Percentiles rank a stretch among this genome's conserved stretches.
phyloP scores from a whole-genome alignment of 345 rosid species.

The Combretum micranthum region DNA sequence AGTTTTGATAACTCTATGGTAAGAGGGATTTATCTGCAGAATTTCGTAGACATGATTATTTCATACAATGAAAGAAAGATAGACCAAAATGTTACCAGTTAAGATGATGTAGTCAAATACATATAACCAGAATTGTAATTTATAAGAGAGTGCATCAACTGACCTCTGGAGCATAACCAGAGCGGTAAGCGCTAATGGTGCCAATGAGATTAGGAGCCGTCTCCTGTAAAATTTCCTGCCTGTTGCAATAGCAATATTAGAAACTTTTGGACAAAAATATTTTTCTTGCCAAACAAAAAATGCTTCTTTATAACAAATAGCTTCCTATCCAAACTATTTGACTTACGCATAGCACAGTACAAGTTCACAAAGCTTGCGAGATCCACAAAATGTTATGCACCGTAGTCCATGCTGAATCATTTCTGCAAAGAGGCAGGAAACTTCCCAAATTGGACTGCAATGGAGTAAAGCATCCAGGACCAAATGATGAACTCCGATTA shows the following conservation, averaged over 20 bases:
- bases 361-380: slow-evolving; percentile 92
- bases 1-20: neutral
- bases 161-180: slow-evolving; percentile 86
- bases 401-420: slow-evolving; percentile 97
- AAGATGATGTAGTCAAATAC: no score
- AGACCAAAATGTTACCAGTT: no score
- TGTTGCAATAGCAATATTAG: slow-evolving; percentile 11
- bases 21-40: neutral
- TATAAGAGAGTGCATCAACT: slow-evolving; percentile 3
- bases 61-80: neutral
- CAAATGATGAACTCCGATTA: neutral
- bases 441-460: slow-evolving; percentile 72
- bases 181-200: slow-evolving; percentile 77
- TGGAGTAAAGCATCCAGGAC: slow-evolving; percentile 6
- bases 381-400: slow-evolving; percentile 85
- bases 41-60: neutral
- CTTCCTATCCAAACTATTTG: slow-evolving; percentile 6
- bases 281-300: neutral
- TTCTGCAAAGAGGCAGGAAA: slow-evolving; percentile 78
- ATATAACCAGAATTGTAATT: no score
- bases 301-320: neutral
- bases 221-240: slow-evolving; percentile 78
- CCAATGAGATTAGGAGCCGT: slow-evolving; percentile 67
- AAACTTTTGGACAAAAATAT: neutral
- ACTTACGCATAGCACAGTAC: slow-evolving; percentile 80